Percentiles rank a stretch among this genome's conserved stretches.
Evolutionary conservation across 148 eudicot genomes (phyloP).

Genomic region (Chenopodium quinoa): DNA sequence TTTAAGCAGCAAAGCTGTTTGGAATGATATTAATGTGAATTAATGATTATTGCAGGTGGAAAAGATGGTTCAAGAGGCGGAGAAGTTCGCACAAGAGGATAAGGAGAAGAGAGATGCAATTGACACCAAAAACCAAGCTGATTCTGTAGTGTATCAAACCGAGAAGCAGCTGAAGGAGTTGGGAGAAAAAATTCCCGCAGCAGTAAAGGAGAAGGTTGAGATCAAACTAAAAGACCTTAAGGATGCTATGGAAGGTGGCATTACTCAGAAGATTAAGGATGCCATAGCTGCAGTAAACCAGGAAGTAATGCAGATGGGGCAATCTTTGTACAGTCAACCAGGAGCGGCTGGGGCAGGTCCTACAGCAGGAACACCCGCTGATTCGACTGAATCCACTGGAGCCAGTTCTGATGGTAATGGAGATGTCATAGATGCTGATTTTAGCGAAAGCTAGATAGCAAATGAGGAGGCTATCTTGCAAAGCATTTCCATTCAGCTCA

Average conservation of each 20-base stretch:
- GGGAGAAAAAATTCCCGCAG: constrained; percentile 61
- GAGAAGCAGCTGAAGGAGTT: constrained; percentile 77
- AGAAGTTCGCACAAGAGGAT: constrained; percentile 67
- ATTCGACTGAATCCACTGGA: constrained; percentile 28
- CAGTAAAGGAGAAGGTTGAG: constrained; percentile 60
- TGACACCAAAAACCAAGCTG: constrained; percentile 76
- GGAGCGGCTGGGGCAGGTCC: constrained; percentile 40
- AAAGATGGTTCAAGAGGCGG: constrained; percentile 71
- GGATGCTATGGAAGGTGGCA: constrained; percentile 46
- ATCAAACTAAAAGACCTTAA: constrained; percentile 55
- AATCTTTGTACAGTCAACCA: constrained; percentile 56
- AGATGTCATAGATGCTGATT: constrained; percentile 73
- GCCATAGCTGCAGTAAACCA: constrained; percentile 67
- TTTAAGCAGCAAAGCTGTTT: not conserved
- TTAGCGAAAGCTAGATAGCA: constrained; percentile 59
- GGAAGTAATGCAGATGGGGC: constrained; percentile 70
- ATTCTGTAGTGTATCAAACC: constrained; percentile 60
- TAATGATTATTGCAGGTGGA: constrained; percentile 47
- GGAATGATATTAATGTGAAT: too few relatives aligned
- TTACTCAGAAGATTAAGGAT: constrained; percentile 61
- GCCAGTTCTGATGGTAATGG: constrained; percentile 39
- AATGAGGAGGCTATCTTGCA: constrained; percentile 20
- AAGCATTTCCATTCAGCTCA: not conserved
- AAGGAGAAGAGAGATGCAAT: constrained; percentile 73
- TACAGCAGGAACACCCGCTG: constrained; percentile 29